Evolutionary conservation across 2,329 filamentous ascomycete species (phyloP).

Genomic region (Neofusicoccum kwambonambiense): DNA sequence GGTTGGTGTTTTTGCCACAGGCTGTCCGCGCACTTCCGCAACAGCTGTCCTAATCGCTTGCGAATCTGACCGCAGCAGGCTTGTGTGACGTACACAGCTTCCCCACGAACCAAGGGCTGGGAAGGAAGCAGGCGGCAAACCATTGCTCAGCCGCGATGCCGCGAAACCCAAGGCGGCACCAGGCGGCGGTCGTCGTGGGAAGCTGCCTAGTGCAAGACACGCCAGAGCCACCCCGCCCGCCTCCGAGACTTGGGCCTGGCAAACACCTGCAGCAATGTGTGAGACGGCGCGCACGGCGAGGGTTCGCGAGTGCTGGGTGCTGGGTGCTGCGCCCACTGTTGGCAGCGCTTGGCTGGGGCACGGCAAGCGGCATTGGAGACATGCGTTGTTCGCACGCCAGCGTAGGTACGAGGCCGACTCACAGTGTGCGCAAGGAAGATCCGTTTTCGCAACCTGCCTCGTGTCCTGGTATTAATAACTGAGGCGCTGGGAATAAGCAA

Average conservation of each 20-base stretch:
- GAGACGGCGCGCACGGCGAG: not conserved
- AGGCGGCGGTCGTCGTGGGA: not conserved
- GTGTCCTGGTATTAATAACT: not conserved
- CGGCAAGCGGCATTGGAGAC: not conserved
- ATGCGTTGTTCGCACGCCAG: not conserved
- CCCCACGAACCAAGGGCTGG: not conserved
- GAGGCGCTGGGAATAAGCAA: not conserved
- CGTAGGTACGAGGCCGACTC: not conserved
- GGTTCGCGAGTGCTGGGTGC: not conserved
- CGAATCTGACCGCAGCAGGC: constrained; percentile 8
- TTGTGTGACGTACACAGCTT: not conserved
- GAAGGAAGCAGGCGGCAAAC: not conserved
- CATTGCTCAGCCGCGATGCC: not conserved
- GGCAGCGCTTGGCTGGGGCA: not conserved
- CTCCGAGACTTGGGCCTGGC: not conserved
- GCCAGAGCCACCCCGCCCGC: not conserved
- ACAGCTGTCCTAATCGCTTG: not conserved
- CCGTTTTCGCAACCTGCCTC: not conserved
- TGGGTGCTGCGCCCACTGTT: not conserved
- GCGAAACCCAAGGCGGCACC: not conserved
- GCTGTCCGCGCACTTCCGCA: not conserved
- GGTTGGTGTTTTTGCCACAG: not conserved
- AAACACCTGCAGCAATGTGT: too few species aligned
- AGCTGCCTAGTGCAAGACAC: not conserved
- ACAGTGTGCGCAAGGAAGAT: not conserved